Evolutionary conservation across 441 rosid genomes (phyloP).

Genomic region (Gossypium davidsonii): DNA sequence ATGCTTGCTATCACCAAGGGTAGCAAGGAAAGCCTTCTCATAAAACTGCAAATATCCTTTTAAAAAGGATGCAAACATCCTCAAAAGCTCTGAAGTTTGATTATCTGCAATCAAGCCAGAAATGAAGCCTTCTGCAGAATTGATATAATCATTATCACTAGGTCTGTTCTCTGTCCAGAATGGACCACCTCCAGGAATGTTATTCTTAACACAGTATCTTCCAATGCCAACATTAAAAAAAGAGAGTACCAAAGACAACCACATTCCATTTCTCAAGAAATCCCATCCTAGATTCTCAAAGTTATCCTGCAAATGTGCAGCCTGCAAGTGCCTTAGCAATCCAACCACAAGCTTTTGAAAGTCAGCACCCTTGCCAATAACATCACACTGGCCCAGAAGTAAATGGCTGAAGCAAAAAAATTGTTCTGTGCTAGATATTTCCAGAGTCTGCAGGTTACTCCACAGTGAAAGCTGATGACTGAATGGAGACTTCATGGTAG

Average conservation of each 20-base stretch:
- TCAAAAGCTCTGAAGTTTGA: constrained; percentile 45
- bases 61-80: constrained; percentile 62
- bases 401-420: constrained; percentile 61
- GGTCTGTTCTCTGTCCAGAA: constrained; percentile 49
- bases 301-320: constrained; percentile 37
- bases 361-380: constrained; percentile 33
- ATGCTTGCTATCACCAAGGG: constrained; percentile 26
- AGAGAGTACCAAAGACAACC: constrained; percentile 76
- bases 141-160: constrained; percentile 40
- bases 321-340: constrained; percentile 48
- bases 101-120: constrained; percentile 56
- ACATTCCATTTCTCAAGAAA: constrained; percentile 73
- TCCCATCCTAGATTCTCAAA: constrained; percentile 76
- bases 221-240: constrained; percentile 59
- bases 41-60: constrained; percentile 48
- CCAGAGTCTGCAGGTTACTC: constrained; percentile 39
- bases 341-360: constrained; percentile 42
- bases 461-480: constrained; percentile 37
- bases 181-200: constrained; percentile 43
- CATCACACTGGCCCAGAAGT: constrained; percentile 42
- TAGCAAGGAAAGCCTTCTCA: constrained; percentile 75
- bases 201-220: constrained; percentile 42
- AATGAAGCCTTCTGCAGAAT: constrained; percentile 56
- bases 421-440: constrained; percentile 41
- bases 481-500: constrained; percentile 31